Evolutionary conservation across 345 rosid species (phyloP).

Genomic region (Bruguiera parviflora): DNA sequence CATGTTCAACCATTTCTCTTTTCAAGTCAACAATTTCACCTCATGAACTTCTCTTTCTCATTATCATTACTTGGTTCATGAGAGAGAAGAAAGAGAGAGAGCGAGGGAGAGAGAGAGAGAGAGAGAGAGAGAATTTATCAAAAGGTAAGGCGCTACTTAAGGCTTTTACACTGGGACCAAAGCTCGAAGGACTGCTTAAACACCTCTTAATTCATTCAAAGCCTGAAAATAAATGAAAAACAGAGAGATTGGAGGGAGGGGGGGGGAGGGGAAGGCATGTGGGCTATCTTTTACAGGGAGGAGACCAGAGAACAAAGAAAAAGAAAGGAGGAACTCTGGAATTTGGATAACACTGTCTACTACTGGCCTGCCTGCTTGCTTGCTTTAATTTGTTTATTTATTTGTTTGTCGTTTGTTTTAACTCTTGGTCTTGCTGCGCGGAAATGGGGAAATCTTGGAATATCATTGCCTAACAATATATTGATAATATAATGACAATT

Average conservation of each 20-base stretch:
- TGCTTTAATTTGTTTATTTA: background rate
- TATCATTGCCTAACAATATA: no score
- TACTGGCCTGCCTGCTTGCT: background rate
- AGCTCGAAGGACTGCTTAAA: conserved; percentile 16
- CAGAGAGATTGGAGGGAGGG: conserved; percentile 14
- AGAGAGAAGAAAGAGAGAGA: background rate
- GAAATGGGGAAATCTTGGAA: conserved; percentile 6
- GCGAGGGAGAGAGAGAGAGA: background rate
- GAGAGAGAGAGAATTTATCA: background rate
- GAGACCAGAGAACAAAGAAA: conserved; percentile 4
- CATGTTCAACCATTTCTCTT: conserved; percentile 27
- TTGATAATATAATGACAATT: no score
- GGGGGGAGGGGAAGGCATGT: conserved; percentile 1
- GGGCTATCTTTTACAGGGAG: no score
- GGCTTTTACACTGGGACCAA: conserved; percentile 21
- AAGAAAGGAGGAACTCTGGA: conserved; percentile 24
- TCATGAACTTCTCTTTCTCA: conserved; percentile 5
- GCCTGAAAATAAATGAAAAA: conserved; percentile 14
- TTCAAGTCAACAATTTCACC: background rate
- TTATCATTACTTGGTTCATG: conserved; percentile 24
- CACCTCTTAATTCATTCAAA: conserved; percentile 7
- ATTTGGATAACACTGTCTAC: conserved; percentile 19
- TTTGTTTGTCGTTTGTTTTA: background rate
- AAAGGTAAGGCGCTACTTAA: conserved; percentile 22
- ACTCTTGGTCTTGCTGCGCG: background rate